Base-by-base conservation (phyloP, 2,329 filamentous ascomycete species). In the Aciculosporium take region DNA sequence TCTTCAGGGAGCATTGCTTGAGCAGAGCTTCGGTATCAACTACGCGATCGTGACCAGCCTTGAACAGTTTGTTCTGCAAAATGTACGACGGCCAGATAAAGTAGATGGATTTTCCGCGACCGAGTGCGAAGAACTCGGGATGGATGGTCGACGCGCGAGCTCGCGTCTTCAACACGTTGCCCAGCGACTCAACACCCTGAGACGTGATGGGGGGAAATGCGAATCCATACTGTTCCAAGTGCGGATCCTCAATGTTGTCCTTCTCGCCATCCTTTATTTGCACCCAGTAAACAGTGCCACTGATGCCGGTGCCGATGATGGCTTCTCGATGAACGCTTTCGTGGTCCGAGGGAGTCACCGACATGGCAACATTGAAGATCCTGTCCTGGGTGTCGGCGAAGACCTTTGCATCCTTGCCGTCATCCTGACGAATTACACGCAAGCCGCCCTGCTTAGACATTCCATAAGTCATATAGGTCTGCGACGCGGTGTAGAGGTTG, bases 271-370 rank as follows among this genome's bases (percentile, higher is more conserved):
- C 80, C 46, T 77, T 81, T 50, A 94, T 76, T 55, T 84, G 74
- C 9, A 87, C 80, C 84, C 91, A 98, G 66, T 96, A 95, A n/a
- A 96, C 86, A 8, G 88, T 84, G 34, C 91, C 93, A 54, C 89
- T 94, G 51, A 95, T 81, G 45, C 89, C 89, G 43, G 91, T 96
- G 31, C 84, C 89, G 42, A 98, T 80, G 41, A 96, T 81, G 36
- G 84, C 77, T 59, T 98, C 87, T 41, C 80, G 76, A 29, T 79
- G 76, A 17, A 71, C 63, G 17, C 66, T 62, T 15, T 67, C 62
- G 32, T 72, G 66, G 32, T 79, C 73, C 27, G 71, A 59, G 3
- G 75, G 69, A 4, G 76, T 79, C 18, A 79, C 76, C 41, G 85
- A 93, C 49, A 94, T 76, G 51, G 86, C 76, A 18, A 98, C 81